phyloP scores from a whole-genome alignment of 2,329 filamentous ascomycete genomes.

The Tolypocladium capitatum region DNA sequence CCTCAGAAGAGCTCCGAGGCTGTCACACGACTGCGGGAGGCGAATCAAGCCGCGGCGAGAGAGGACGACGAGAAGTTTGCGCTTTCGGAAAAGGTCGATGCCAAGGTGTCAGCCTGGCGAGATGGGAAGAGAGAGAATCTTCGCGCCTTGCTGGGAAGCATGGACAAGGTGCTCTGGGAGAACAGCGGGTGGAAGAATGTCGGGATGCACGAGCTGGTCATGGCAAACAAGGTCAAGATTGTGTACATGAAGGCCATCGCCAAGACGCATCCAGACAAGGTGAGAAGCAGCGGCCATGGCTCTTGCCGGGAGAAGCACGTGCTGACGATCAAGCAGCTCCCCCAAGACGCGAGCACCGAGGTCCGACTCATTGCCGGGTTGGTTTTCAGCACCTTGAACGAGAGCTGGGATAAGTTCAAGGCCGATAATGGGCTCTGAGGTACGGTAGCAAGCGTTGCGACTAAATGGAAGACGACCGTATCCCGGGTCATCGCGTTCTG shows the following conservation, averaged over 20 bases:
- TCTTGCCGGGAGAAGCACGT: not conserved
- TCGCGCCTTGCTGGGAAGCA: slow-evolving; percentile 69
- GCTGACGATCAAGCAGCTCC: slow-evolving; percentile 31
- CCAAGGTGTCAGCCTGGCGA: slow-evolving; percentile 66
- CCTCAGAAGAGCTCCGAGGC: slow-evolving; percentile 53
- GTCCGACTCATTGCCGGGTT: slow-evolving; percentile 50
- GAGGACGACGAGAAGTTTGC: slow-evolving; percentile 90
- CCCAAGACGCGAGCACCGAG: slow-evolving; percentile 52
- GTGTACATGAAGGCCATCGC: slow-evolving; percentile 98
- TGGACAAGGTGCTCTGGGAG: slow-evolving; percentile 85
- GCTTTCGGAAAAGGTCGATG: slow-evolving; percentile 74
- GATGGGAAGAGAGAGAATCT: slow-evolving; percentile 89
- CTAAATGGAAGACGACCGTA: not conserved
- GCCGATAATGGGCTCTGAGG: slow-evolving; percentile 48
- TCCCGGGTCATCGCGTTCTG: not conserved
- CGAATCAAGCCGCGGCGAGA: slow-evolving; percentile 72
- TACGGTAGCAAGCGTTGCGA: not conserved
- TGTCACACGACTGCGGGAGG: slow-evolving; percentile 67
- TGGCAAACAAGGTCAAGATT: slow-evolving; percentile 93
- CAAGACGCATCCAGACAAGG: slow-evolving; percentile 98
- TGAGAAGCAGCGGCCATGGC: slow-evolving; percentile 27
- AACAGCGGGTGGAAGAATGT: slow-evolving; percentile 94
- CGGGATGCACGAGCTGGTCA: slow-evolving; percentile 80
- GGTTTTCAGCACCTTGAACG: slow-evolving; percentile 56
- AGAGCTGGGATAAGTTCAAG: slow-evolving; percentile 64